Base-by-base conservation (phyloP, 2,329 filamentous ascomycete species). In the Aspergillus spinulosporus region DNA sequence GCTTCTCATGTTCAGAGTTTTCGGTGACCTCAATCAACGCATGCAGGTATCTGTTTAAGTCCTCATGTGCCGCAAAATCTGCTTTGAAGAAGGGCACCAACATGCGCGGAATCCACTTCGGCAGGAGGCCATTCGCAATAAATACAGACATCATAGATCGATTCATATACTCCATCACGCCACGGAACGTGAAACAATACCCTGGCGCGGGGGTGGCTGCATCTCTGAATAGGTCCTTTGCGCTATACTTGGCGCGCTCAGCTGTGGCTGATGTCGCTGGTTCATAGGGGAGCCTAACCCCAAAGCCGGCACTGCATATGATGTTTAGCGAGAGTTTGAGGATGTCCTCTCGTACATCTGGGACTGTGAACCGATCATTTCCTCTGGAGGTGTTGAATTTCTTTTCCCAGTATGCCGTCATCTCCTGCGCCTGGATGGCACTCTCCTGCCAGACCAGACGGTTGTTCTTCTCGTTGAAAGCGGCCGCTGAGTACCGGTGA, bases 401-500 rank as follows among this genome's bases (percentile, higher is more conserved):
- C 6, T 50, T 47, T 15, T 46, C 15, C 66, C 65, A 68, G 44
- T 62, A 43, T n/a, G 63, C 37, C 36, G 68, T 47, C 72, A 76
- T 72, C 26, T 70, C 66, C 5, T 48, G 55, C 0, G 68, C 61
- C 56, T 76, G 74, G 2, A 57, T 58, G 9, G 71, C 49, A 11
- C 70, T 62, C 58, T 75, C 72, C 3, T 63, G 52, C 74, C 75
- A 78, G 2, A 80, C 77, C 3, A 73, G 58, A 4, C 58, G 58
- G 34, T 72, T 76, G 39, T 72, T 75, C 40, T 71, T 69, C 56
- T 80, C 77, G 43, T 75, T 78, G 64, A 80, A 80, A 3, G 71
- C 69, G 0, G 74, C 68, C 3, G 74, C 72, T 3, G 72, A 75
- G 26, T 78, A 66, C 48, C 72, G 74, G 6, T 78, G 70, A 52